Conservation (phyloP, 495 filamentous ascomycete species). For the Talaromyces liani region DNA sequence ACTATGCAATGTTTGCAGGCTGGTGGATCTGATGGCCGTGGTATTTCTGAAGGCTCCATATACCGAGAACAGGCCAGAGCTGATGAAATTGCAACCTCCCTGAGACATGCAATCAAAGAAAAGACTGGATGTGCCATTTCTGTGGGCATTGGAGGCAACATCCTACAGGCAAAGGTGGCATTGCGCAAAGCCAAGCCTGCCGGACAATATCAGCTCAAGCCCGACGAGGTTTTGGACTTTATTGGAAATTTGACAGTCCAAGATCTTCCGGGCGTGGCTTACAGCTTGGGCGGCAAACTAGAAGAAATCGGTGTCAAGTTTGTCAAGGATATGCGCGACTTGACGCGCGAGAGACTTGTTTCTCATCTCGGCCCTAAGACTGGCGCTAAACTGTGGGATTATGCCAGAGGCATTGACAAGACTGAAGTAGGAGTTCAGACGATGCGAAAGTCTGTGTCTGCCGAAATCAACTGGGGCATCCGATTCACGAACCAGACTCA, state of each 20-base stretch:
- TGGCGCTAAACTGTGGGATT: constrained; percentile 85
- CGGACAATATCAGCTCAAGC: constrained; percentile 80
- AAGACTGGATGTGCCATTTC: constrained; percentile 82
- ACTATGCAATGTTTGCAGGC: constrained; percentile 57
- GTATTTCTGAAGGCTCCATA: constrained; percentile 61
- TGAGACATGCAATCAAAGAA: constrained; percentile 62
- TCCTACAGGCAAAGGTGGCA: constrained; percentile 84
- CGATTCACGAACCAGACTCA: constrained; percentile 85
- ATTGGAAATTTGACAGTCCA: constrained; percentile 68
- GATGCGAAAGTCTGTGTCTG: constrained; percentile 82
- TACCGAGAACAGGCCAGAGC: constrained; percentile 78
- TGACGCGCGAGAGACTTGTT: constrained; percentile 65
- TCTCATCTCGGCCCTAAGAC: constrained; percentile 81
- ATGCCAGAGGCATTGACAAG: constrained; percentile 80
- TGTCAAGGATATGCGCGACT: constrained; percentile 71
- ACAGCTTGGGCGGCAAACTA: constrained; percentile 73
- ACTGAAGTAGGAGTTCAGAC: constrained; percentile 79
- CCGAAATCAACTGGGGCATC: constrained; percentile 97
- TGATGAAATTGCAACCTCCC: constrained; percentile 57
- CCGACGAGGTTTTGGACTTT: constrained; percentile 68
- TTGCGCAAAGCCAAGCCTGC: constrained; percentile 90
- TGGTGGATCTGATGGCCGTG: constrained; percentile 61
- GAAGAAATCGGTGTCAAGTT: constrained; percentile 78
- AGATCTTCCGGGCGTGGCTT: constrained; percentile 80
- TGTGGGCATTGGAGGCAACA: constrained; percentile 89